These are phyloP conservation scores for Canariomyces notabilis DNA, from an alignment of 2,329 filamentous ascomycete species.

Conservation along the genomic window DNA sequence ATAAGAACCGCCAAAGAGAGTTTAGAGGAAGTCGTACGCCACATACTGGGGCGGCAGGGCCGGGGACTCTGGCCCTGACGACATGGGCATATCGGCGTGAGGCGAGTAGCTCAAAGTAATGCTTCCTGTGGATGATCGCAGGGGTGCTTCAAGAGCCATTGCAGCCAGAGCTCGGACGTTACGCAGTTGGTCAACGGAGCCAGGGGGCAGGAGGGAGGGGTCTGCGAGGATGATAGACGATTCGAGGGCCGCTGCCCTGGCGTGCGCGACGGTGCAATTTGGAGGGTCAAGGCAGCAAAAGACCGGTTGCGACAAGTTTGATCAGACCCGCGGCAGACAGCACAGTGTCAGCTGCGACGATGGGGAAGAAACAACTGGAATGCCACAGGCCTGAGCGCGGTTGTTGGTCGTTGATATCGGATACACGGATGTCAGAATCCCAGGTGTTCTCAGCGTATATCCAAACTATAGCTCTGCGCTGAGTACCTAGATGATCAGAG, in stretches of 20 bases:
- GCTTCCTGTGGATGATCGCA: slow-evolving; percentile 58
- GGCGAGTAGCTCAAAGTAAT: slow-evolving; percentile 50
- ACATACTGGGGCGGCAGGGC: slow-evolving; percentile 45
- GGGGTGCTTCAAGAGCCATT: slow-evolving; percentile 59
- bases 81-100: slow-evolving; percentile 50
- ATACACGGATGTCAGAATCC: slow-evolving; percentile 7
- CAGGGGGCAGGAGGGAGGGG: neutral
- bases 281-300: neutral
- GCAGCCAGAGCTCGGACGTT: slow-evolving; percentile 13
- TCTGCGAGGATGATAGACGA: neutral
- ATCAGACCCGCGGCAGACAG: slow-evolving; percentile 7
- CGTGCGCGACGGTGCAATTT: neutral
- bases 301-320: neutral
- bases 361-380: neutral
- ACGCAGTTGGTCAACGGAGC: slow-evolving; percentile 5
- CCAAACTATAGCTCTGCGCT: slow-evolving; percentile 5
- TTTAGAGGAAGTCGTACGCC: slow-evolving; percentile 39
- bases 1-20: slow-evolving; percentile 1
- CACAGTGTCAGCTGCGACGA: slow-evolving; percentile 8
- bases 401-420: slow-evolving; percentile 10
- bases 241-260: neutral
- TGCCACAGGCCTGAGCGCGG: slow-evolving; percentile 2
- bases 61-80: slow-evolving; percentile 47
- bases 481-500: slow-evolving; percentile 5
- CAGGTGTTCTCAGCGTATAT: too few species aligned